Base-by-base conservation (phyloP, 495 filamentous ascomycete genomes). In the Penicillium cosmopolitanum region DNA sequence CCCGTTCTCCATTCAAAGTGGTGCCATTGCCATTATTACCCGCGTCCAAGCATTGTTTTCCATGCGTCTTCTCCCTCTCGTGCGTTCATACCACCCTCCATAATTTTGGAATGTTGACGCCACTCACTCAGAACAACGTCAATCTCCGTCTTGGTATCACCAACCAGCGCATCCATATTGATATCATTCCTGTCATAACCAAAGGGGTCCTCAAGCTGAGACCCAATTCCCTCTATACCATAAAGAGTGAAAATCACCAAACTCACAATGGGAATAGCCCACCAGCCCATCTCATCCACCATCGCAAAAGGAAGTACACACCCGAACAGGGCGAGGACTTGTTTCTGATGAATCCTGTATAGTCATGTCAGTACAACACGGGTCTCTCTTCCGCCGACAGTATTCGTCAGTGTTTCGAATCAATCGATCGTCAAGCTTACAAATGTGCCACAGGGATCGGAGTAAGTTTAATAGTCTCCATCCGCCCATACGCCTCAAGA, bases 171-270 rank as follows among this genome's bases (percentile, higher is more conserved):
- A 67, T 91, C 89, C 82, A 91, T 89, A 66, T 89, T 89, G 72
- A 92, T 91, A 69, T 91, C 89, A 56, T 90, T 91, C 60, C 83
- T 82, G 60, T 90, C 88, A 60, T 85, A 84, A 7, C 89, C 88
- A 68, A 92, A 91, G 0, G 89, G 89, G 66, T 92, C 89, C 65
- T 92, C 89, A 8, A 91, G 76, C 66, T 90, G 87, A 13, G 77
- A 84, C 2, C 86, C 89, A 54, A 92, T 92, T 1, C 86, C 87
- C 52, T 90, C 87, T 31, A 90, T 90, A 2, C 87, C 86, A 63
- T 89, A 90, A 1, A 92, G 77, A 3, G 89, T 91, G 66, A 92
- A 91, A 18, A 84, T 84, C 28, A 91, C 82, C 8, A 92, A 71
- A 1, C 80, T 80, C 11, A 88, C 84, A 16, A 91, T 82, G 3